Percentiles rank a stretch among this genome's conserved stretches.
Evolutionary conservation across 495 filamentous ascomycete species (phyloP).

Genomic region (Talaromyces proteolyticus): DNA sequence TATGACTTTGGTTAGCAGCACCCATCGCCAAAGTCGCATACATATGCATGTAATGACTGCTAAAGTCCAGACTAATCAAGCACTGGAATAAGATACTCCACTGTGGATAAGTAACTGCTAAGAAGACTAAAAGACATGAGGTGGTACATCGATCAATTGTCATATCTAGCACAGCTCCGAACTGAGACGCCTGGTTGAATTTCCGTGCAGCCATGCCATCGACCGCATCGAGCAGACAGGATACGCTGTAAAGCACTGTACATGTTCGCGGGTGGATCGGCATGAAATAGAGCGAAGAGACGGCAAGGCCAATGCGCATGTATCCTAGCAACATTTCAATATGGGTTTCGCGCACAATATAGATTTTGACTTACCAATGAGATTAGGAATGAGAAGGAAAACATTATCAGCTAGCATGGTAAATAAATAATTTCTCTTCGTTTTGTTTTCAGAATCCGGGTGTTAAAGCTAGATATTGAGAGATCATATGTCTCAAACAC

Average conservation of each 20-base stretch:
- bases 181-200: conserved; percentile 86
- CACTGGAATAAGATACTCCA: conserved; percentile 92
- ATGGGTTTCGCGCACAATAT: not conserved
- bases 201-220: conserved; percentile 87
- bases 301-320: conserved; percentile 76
- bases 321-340: no score
- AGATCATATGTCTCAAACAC: no score
- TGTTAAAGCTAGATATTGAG: no score
- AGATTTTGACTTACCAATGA: conserved; percentile 63
- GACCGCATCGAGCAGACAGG: conserved; percentile 88
- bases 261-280: conserved; percentile 93
- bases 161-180: conserved; percentile 97
- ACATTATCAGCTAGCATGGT: no score
- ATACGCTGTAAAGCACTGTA: conserved; percentile 82
- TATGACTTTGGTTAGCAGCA: conserved; percentile 66
- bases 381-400: conserved; percentile 85
- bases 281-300: conserved; percentile 97
- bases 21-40: conserved; percentile 81
- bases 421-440: no score
- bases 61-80: conserved; percentile 84
- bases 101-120: conserved; percentile 84
- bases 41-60: conserved; percentile 99
- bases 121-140: conserved; percentile 85
- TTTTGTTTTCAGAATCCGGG: no score
- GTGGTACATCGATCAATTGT: conserved; percentile 95